Conservation (phyloP, 768 basidiomycete species). For the Xerocomus spinulosus region DNA sequence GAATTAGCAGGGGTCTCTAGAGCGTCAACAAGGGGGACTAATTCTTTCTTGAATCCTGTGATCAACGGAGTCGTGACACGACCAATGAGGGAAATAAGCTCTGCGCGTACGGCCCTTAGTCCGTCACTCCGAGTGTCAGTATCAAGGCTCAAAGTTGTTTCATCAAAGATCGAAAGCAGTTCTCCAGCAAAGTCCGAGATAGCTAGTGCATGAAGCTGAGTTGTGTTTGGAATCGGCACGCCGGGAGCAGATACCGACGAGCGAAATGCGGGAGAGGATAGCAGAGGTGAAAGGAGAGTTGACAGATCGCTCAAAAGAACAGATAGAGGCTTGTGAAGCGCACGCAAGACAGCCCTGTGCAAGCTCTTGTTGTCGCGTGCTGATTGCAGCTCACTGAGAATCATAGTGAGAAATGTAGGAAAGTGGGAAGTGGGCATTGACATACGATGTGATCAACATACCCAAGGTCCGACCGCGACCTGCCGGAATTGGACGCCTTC, state of each 20-base stretch:
- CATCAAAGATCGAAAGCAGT: slow-evolving; percentile 65
- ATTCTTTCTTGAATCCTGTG: slow-evolving; percentile 52
- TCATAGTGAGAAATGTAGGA: slow-evolving; percentile 11
- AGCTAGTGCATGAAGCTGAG: slow-evolving; percentile 68
- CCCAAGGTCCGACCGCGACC: slow-evolving; percentile 70
- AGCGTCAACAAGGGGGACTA: slow-evolving; percentile 58
- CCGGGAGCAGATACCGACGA: slow-evolving; percentile 48
- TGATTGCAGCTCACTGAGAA: slow-evolving; percentile 61
- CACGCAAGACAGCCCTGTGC: slow-evolving; percentile 64
- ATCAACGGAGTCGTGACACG: slow-evolving; percentile 65
- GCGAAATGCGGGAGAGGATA: slow-evolving; percentile 61
- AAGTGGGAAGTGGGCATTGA: slow-evolving; percentile 13
- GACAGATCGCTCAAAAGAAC: slow-evolving; percentile 70
- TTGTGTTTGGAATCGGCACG: slow-evolving; percentile 52
- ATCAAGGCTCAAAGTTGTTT: slow-evolving; percentile 57
- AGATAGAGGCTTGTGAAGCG: slow-evolving; percentile 71
- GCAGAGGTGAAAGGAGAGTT: slow-evolving; percentile 57
- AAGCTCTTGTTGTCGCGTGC: slow-evolving; percentile 60
- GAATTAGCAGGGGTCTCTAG: slow-evolving; percentile 46
- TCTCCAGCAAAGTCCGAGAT: slow-evolving; percentile 70
- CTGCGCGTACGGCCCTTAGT: slow-evolving; percentile 63
- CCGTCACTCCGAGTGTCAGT: slow-evolving; percentile 62
- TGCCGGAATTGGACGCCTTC: slow-evolving; percentile 67
- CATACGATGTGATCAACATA: slow-evolving; percentile 66
- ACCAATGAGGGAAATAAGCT: slow-evolving; percentile 61